Evolutionary conservation across 495 filamentous ascomycete species (phyloP).

Genomic region (Penicillium coprophilum): DNA sequence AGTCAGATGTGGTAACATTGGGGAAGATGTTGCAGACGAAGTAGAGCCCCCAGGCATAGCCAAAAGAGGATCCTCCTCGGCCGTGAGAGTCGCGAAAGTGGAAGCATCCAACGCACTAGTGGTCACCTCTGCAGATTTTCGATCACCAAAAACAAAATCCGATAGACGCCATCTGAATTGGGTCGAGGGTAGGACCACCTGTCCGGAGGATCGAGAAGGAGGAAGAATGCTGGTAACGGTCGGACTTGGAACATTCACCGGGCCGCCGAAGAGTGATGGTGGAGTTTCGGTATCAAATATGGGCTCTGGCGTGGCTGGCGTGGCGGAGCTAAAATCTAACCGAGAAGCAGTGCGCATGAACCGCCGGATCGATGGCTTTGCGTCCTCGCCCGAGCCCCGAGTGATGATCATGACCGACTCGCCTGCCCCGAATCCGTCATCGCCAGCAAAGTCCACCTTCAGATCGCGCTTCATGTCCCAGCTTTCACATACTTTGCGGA

Average conservation of each 20-base stretch:
- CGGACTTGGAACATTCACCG: slow-evolving; percentile 14
- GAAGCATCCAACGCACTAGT: slow-evolving; percentile 75
- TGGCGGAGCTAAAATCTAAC: slow-evolving; percentile 9
- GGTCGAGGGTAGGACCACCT: slow-evolving; percentile 9
- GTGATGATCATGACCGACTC: slow-evolving; percentile 74
- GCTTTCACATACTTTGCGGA: slow-evolving; percentile 72
- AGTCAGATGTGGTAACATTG: slow-evolving; percentile 50
- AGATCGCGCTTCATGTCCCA: slow-evolving; percentile 92
- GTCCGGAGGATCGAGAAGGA: slow-evolving; percentile 32
- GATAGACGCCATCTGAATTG: slow-evolving; percentile 61
- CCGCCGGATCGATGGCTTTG: slow-evolving; percentile 50
- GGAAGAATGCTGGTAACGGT: slow-evolving; percentile 19
- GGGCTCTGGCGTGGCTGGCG: slow-evolving; percentile 11
- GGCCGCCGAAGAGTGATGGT: slow-evolving; percentile 42
- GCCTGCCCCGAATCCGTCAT: slow-evolving; percentile 68
- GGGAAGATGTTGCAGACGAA: slow-evolving; percentile 60
- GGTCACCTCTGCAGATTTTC: slow-evolving; percentile 60
- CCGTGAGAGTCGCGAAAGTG: slow-evolving; percentile 63
- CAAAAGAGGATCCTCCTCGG: slow-evolving; percentile 73
- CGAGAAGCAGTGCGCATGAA: slow-evolving; percentile 38
- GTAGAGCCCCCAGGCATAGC: slow-evolving; percentile 54
- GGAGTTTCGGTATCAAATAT: slow-evolving; percentile 1
- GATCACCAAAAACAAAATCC: slow-evolving; percentile 53
- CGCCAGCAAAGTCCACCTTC: slow-evolving; percentile 85
- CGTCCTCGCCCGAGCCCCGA: slow-evolving; percentile 62